These are phyloP conservation scores for Cercospora berteroae DNA, from an alignment of 2,329 filamentous ascomycete genomes.

Conservation along the genomic window DNA sequence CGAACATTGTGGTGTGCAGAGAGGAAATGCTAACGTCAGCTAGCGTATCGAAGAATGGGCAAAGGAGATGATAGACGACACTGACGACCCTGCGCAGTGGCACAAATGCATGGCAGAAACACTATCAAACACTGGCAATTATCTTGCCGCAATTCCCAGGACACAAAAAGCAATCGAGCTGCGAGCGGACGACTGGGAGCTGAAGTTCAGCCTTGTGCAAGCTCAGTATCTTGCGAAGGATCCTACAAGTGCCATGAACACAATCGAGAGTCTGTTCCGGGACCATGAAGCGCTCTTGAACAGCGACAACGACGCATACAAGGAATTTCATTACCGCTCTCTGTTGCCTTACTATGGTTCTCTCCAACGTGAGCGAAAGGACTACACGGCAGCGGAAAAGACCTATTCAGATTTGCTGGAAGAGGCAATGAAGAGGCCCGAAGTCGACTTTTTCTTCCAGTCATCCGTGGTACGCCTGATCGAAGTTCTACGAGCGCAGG, in stretches of 20 bases:
- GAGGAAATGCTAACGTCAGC: not conserved
- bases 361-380: not conserved
- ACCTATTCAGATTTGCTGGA: not conserved
- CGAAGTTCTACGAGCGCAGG: not conserved
- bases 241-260: not conserved
- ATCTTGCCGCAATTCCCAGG: not conserved
- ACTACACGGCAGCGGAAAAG: not conserved
- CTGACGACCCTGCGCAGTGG: not conserved
- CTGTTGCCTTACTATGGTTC: not conserved
- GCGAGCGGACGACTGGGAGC: not conserved
- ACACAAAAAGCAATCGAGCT: not conserved
- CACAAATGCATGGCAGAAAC: not conserved
- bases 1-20: accelerated
- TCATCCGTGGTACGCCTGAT: not conserved
- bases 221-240: not conserved
- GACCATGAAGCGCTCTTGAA: not conserved
- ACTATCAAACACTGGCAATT: not conserved
- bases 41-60: not conserved
- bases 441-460: not conserved
- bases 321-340: not conserved
- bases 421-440: not conserved
- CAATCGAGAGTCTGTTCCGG: not conserved
- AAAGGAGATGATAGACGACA: not conserved
- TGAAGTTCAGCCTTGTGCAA: not conserved
- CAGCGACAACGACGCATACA: not conserved